phyloP scores from a whole-genome alignment of 2,329 filamentous ascomycete genomes.

The Thelonectria olida region DNA sequence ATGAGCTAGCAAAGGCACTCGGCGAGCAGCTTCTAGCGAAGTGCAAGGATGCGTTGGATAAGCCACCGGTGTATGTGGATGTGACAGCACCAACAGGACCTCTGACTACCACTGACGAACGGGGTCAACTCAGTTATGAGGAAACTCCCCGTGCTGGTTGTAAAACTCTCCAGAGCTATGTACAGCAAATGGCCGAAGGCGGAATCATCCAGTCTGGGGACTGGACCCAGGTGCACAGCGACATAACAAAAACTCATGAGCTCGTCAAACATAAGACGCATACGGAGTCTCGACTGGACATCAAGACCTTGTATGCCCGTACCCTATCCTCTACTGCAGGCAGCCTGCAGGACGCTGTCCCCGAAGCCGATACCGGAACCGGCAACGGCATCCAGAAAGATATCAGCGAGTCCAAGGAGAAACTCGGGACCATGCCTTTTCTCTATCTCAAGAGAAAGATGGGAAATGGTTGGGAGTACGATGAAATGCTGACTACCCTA shows the following conservation, averaged over 20 bases:
- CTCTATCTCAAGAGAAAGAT: conserved; percentile 95
- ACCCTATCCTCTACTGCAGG: too few relatives aligned
- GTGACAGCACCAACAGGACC: conserved; percentile 92
- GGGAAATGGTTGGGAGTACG: conserved; percentile 97
- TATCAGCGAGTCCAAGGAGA: conserved; percentile 77
- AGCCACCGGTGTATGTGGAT: conserved; percentile 93
- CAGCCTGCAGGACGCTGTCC: too few relatives aligned
- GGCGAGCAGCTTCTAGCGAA: conserved; percentile 95
- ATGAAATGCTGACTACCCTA: conserved; percentile 93
- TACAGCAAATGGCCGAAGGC: conserved; percentile 97
- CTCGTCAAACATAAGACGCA: conserved; percentile 98
- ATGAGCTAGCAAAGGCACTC: conserved; percentile 95
- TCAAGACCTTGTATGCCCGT: conserved; percentile 94
- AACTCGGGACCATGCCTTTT: conserved; percentile 97
- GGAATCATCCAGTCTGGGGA: conserved; percentile 99
- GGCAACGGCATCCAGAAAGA: conserved; percentile 71
- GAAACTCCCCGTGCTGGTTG: conserved; percentile 88
- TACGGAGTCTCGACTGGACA: conserved; percentile 94
- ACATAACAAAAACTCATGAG: conserved; percentile 94
- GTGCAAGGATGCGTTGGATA: conserved; percentile 89
- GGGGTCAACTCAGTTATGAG: conserved; percentile 91
- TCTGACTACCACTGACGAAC: conserved; percentile 88
- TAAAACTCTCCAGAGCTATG: conserved; percentile 97
- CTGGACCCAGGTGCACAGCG: conserved; percentile 96
- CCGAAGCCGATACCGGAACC: conserved; percentile 86